Conservation (phyloP, 1,139 yeast genomes). For the Taiozyma onychis region DNA sequence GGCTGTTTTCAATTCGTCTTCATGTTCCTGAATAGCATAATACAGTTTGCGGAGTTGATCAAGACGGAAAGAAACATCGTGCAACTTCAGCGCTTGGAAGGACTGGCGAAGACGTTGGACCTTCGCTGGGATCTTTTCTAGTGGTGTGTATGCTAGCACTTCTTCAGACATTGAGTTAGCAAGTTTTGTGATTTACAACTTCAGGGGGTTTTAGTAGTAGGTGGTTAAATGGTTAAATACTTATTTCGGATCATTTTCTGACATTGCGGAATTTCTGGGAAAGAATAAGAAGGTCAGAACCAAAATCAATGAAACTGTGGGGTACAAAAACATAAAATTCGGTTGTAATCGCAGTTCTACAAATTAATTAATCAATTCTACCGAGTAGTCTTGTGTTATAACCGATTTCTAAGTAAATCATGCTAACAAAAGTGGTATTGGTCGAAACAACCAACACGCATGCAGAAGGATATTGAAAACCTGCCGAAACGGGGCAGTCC, state of each 20-base stretch:
- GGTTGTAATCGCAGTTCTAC: not conserved
- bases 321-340: too few species aligned
- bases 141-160: conserved; percentile 38
- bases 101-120: conserved; percentile 38
- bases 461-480: not conserved
- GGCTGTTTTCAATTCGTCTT: conserved; percentile 50
- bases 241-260: too few species aligned
- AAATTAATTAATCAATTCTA: not conserved
- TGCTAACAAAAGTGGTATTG: not conserved
- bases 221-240: too few species aligned
- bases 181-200: too few species aligned
- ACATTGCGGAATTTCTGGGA: too few species aligned
- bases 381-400: not conserved
- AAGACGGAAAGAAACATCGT: conserved; percentile 51
- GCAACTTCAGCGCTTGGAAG: conserved; percentile 46
- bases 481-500: too few species aligned
- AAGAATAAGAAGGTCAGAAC: too few species aligned
- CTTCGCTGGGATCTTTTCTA: conserved; percentile 43
- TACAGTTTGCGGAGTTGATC: conserved; percentile 65
- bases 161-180: not conserved
- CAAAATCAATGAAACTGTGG: too few species aligned
- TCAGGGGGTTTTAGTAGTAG: too few species aligned
- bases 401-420: not conserved
- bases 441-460: not conserved
- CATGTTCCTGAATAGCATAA: conserved; percentile 58